Percentiles rank a stretch among this genome's conserved stretches.
phyloP scores from a whole-genome alignment of 202 grass and related monocot genomes.

The Zizania palustris region DNA sequence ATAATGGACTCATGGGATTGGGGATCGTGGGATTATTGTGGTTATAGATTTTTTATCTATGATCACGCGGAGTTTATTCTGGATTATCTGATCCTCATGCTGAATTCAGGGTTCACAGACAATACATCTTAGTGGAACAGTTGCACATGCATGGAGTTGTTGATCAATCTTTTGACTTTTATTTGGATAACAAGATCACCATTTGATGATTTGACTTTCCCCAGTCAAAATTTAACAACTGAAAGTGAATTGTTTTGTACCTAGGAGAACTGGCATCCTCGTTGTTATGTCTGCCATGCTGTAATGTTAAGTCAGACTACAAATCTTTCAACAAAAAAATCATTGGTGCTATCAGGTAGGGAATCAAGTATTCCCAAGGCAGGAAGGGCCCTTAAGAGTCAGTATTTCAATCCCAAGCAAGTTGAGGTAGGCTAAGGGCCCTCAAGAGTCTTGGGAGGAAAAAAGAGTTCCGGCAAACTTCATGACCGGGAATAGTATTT shows the following conservation, averaged over 20 bases:
- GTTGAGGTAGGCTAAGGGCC: too few species aligned
- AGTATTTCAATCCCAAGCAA: too few species aligned
- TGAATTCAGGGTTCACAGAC: neutral
- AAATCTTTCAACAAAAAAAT: neutral
- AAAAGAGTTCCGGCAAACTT: too few species aligned
- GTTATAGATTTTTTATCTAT: neutral
- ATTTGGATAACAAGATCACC: neutral
- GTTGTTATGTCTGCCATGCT: neutral
- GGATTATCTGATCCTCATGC: neutral
- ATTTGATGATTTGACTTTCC: neutral
- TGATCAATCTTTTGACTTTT: neutral
- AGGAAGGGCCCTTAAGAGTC: too few species aligned
- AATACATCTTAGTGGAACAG: constrained; percentile 2
- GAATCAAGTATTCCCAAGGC: too few species aligned
- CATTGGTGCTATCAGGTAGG: neutral
- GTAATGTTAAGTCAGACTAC: neutral
- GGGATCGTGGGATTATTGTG: neutral
- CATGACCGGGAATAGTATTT: too few species aligned
- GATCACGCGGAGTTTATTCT: neutral
- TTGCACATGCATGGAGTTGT: neutral
- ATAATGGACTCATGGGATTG: neutral
- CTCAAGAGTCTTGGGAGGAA: too few species aligned
- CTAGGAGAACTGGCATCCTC: neutral
- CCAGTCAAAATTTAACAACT: neutral
- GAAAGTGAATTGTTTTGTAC: neutral